Conservation (phyloP, 2,329 filamentous ascomycete species). For the Rachicladosporium sp. region DNA sequence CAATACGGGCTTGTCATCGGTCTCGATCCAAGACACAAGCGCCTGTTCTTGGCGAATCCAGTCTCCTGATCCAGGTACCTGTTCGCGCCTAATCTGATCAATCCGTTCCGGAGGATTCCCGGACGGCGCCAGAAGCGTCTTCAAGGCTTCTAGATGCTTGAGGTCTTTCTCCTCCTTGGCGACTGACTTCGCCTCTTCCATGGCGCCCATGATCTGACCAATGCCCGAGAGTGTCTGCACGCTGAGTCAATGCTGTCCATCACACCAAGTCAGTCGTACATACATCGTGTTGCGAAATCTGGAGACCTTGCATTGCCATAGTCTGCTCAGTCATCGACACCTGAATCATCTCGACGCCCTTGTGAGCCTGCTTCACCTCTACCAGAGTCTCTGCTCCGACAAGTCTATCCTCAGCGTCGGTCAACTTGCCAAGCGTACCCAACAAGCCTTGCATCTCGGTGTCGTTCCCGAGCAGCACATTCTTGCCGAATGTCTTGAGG, state of each 20-base stretch:
- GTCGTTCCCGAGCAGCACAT: slow-evolving; percentile 28
- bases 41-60: slow-evolving; percentile 33
- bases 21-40: slow-evolving; percentile 29
- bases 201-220: slow-evolving; percentile 2
- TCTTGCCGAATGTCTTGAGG: slow-evolving; percentile 29
- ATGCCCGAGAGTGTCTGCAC: background rate
- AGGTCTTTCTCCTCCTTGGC: slow-evolving; percentile 7
- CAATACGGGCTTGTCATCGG: slow-evolving; percentile 27
- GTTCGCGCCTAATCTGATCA: slow-evolving; percentile 28
- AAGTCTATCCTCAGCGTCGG: slow-evolving; percentile 30
- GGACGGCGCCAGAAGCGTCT: slow-evolving; percentile 31
- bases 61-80: slow-evolving; percentile 33
- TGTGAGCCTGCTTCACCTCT: slow-evolving; percentile 8
- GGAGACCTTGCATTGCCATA: background rate
- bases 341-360: slow-evolving; percentile 8
- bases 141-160: slow-evolving; percentile 26
- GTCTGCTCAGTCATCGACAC: slow-evolving; percentile 2
- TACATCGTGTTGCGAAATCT: background rate
- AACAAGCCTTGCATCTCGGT: slow-evolving; percentile 30
- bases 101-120: slow-evolving; percentile 34
- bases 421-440: slow-evolving; percentile 30
- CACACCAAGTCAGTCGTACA: background rate
- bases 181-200: slow-evolving; percentile 6
- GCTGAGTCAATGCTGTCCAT: too few species aligned
- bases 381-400: slow-evolving; percentile 33